Base-by-base conservation (phyloP, 1,139 yeast species). In the Pichia sp. region DNA sequence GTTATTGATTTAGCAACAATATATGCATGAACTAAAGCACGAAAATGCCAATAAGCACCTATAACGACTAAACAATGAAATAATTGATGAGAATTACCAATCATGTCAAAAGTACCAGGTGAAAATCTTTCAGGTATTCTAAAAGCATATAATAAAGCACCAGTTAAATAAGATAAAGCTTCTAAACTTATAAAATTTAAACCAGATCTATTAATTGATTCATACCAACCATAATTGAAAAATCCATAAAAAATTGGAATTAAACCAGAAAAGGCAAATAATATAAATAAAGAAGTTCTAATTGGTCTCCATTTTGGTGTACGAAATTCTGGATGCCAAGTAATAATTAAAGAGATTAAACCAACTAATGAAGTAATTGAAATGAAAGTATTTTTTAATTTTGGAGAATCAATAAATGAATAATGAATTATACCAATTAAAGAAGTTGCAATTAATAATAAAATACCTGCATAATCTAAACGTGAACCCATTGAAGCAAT, bases 61-160 rank as follows among this genome's bases (percentile, higher is more conserved):
- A 80, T 55, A 0, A 89, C 92, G 3, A 90, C 96, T 58, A 85
- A 65, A 4, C 85, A 65, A 61, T 89, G 97, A 61, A 89, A 89
- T 24, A 89, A 75, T 61, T 90, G 97, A 61, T 89, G 97, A 4
- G 95, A 84, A 54, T 86, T 85, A 1, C 96, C 96, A 66, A 78
- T 72, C 12, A 79, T 60, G 56, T 89, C 96, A 60, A 76, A 84
- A 27, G 48, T 69, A 0, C 86, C 80, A n/a, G 94, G 92, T 3
- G 66, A 62, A 43, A 70, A 68, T 42, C 86, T 67, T 59, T 90
- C 97, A 0, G 97, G 97, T 29, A 86, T 62, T 51, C 96, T 69
- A 28, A 73, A 64, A 0, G 95, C 96, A 60, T 89, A 89, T 40
- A 89, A 63, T 1, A 72, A 70, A 0, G 97, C 96, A 1, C 97